Evolutionary conservation across 257 asterid species (phyloP), one percentile per base, ranked within the genome.

Genomic region (Primulina eburnea): DNA sequence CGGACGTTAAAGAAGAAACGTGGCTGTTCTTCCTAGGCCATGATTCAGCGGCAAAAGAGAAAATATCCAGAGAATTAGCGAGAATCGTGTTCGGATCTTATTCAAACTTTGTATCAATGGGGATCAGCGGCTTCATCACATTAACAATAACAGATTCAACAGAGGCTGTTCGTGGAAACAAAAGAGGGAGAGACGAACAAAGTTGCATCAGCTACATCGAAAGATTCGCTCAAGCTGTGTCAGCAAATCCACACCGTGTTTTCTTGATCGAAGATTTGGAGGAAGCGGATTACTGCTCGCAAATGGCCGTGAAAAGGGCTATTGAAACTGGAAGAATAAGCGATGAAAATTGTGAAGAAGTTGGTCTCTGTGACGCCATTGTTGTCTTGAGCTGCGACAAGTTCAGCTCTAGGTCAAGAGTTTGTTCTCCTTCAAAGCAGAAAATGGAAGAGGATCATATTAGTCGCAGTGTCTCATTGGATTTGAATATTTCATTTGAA

Each of bases 21-120:
- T 92, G 98, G 98, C 32, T 92, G 14, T 67, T 84, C 55, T 90
- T 90, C 75, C 85, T 76, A 29, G 98, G 98, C 10, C 69, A 62
- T 1, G 97, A 84, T 55, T 67, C 72, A 2, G 82, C 72, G 14
- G 87, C 87, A 6, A 92, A 92, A 71, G 95, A 86, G 65, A 79
- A 65, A 12, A 79, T 90, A 4, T 88, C 90, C 0, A 80, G 79
- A 62, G 97, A 92, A 70, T 21, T 92, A 62, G 95, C 98, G 58
- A 90, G 77, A 40, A 40, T 77, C 62, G 88, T 92, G 70, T 92
- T 92, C 66, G 96, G 98, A 16, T 84, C 93, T 11, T 67, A 82
- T 52, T 82, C 91, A 1, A 78, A 75, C 43, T 80, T 86, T 43
- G 62, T 78, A 0, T 65, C 89, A 4, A 62, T 92, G 17, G 69